Conservation (phyloP, 345 rosid species). For the Limnanthes douglasii region DNA sequence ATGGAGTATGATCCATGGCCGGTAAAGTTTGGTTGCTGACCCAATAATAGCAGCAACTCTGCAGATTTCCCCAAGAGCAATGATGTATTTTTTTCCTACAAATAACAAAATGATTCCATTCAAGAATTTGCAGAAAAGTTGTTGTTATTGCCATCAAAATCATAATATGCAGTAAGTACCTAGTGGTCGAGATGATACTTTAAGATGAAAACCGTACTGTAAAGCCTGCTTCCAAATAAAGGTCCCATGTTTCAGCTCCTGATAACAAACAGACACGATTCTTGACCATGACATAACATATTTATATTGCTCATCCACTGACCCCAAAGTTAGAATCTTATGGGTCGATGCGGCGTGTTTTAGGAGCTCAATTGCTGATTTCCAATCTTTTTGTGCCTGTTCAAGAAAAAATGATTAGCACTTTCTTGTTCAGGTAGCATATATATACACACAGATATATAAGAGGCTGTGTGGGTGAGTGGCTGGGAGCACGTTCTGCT, state of each 20-base stretch:
- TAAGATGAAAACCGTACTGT: slow-evolving; percentile 25
- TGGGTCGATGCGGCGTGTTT: slow-evolving; percentile 27
- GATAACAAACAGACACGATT: slow-evolving; percentile 44
- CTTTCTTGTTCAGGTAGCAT: background rate
- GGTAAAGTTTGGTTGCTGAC: slow-evolving; percentile 45
- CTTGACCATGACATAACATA: slow-evolving; percentile 53
- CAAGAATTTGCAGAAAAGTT: background rate
- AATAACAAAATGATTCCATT: background rate
- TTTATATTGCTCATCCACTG: slow-evolving; percentile 30
- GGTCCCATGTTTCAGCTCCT: slow-evolving; percentile 69
- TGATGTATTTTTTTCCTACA: slow-evolving; percentile 47
- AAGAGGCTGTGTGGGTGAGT: background rate
- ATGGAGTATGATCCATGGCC: slow-evolving; percentile 53
- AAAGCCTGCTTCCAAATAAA: slow-evolving; percentile 54
- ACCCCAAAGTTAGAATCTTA: slow-evolving; percentile 44
- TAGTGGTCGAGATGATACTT: slow-evolving; percentile 33
- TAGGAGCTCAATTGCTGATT: slow-evolving; percentile 39
- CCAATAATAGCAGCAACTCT: slow-evolving; percentile 52
- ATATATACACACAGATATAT: background rate
- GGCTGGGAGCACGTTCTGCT: background rate
- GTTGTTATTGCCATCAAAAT: background rate
- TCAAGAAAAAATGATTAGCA: slow-evolving; percentile 9
- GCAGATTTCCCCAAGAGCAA: slow-evolving; percentile 75
- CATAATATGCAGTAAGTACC: slow-evolving; percentile 23
- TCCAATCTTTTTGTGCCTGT: slow-evolving; percentile 56